Evolutionary conservation across 257 asterid genomes (phyloP).

Genomic region (Solanum peruvianum): DNA sequence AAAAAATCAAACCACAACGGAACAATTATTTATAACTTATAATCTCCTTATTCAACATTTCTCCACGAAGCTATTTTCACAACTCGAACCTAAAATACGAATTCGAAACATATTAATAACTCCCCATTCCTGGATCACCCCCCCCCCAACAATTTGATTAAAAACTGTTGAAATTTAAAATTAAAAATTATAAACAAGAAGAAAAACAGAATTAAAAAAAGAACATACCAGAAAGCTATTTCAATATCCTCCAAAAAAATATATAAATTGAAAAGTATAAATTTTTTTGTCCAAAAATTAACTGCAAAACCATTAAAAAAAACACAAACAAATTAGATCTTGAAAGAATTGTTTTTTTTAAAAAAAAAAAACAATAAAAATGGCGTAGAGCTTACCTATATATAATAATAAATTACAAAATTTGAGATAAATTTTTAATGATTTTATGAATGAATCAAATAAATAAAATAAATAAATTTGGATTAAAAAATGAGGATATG

Average conservation of each 20-base stretch:
- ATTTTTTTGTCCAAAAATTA: background rate
- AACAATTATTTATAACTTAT: background rate
- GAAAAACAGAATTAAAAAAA: background rate
- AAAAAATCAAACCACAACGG: fast-evolving
- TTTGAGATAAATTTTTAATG: background rate
- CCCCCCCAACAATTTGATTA: background rate
- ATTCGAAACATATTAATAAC: background rate
- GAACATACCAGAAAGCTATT: background rate
- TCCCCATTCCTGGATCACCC: background rate
- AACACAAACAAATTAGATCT: background rate
- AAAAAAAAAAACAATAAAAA: no score
- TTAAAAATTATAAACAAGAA: background rate
- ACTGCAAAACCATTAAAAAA: background rate
- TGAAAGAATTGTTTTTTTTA: background rate
- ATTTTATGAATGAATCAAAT: background rate
- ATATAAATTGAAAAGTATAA: background rate
- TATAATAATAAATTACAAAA: background rate
- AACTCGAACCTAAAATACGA: background rate
- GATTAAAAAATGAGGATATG: background rate
- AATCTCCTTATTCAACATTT: background rate
- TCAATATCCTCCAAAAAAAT: background rate
- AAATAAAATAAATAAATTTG: background rate
- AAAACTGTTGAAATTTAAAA: background rate
- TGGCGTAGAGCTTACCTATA: background rate
- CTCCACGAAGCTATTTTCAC: background rate